Evolutionary conservation across 2,329 filamentous ascomycete species (phyloP), one percentile per base, ranked within the genome.

Genomic region (Exophiala sp.): DNA sequence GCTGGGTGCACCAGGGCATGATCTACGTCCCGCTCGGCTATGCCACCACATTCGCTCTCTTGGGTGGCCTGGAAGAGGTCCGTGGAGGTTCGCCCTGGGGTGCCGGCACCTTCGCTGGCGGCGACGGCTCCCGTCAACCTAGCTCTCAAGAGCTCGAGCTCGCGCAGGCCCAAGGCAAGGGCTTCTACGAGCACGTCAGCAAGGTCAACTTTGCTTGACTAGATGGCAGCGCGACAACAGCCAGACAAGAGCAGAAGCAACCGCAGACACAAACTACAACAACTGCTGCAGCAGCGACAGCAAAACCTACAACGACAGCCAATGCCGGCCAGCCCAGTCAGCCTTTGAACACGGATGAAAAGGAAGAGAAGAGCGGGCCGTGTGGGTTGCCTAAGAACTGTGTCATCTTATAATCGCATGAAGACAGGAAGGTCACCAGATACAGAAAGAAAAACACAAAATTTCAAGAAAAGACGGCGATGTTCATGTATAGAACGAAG

Each of bases 11-110:
- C 77, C 94, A 97, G 78, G 94, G 94, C 67, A 87, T 97, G 76
- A 87, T 94, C 79, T 97, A 87, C 72, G 91, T 97, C n/a, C 94
- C 94, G 45, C 80, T 97, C 50, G 94, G 94, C 52, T 97, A 95
- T 80, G 86, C 88, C 75, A 88, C 86, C 66, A 76, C 84, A 46
- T 96, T 96, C 69, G 69, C 69, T 56, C 74, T 84, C 60, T 74
- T 96, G 62, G 70, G 85, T 62, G 86, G 91, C 74, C 72, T 96
- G 34, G 69, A 69, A 29, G 91, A 96, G 78, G 80, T 94, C 60
- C 89, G 88, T 70, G 94, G 94, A 67, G 94, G 94, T 58, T 84
- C 81, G 57, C 80, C 94, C 36, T 99, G 94, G 94, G 94, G 92
- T 66, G 91, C 92, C 33, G 94, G 94, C 69, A 96, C 92, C 62